Percentiles rank a stretch among this genome's conserved stretches.
Conservation (phyloP, 139 green algal species). For the Closterium sp. region DNA sequence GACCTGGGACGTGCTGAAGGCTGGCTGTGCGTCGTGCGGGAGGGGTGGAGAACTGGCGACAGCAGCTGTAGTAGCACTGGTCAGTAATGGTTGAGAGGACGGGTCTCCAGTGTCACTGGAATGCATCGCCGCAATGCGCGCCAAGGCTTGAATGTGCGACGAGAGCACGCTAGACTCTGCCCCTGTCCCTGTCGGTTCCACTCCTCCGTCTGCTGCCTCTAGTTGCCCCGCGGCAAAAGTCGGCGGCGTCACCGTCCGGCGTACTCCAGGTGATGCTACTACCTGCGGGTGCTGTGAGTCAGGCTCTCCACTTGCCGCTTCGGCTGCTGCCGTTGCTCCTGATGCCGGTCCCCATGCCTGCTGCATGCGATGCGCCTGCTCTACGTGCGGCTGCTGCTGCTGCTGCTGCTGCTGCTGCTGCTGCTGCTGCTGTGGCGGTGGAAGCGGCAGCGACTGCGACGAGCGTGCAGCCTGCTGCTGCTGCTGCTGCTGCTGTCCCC, state of each 20-base stretch:
- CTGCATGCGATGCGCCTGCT: neutral
- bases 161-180: neutral
- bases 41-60: neutral
- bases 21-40: neutral
- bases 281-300: neutral
- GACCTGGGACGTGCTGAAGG: neutral
- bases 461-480: too few species aligned
- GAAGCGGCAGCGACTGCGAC: neutral
- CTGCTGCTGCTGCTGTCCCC: neutral
- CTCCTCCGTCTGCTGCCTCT: neutral
- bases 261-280: neutral
- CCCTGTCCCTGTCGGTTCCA: neutral
- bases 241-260: neutral
- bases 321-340: neutral
- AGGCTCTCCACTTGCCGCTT: neutral
- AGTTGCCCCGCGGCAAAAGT: neutral
- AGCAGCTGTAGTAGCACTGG: neutral
- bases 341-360: neutral
- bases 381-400: neutral
- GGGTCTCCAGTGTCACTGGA: neutral
- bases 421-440: neutral
- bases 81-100: neutral
- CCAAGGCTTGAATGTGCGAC: neutral
- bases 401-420: slow-evolving; percentile 8
- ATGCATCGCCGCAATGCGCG: neutral